Evolutionary conservation across 2,329 filamentous ascomycete species (phyloP).

Genomic region (Fusarium decemcellulare): DNA sequence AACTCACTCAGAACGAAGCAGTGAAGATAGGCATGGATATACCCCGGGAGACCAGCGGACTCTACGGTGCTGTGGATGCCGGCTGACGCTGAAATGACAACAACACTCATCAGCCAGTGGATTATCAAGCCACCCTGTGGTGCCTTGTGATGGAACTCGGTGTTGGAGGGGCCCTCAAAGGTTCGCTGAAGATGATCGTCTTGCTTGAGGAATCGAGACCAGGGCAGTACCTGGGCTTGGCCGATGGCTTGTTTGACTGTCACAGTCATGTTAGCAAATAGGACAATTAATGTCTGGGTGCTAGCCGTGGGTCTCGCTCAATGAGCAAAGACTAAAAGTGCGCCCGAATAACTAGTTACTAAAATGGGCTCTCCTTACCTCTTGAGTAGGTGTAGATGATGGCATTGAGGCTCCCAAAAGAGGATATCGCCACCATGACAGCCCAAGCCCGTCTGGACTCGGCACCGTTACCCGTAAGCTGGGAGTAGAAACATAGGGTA

Average conservation of each 20-base stretch:
- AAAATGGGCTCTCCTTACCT: not conserved
- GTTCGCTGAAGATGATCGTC: not conserved
- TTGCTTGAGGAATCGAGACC: constrained; percentile 8
- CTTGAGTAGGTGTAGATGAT: constrained; percentile 12
- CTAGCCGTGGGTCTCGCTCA: too few species aligned
- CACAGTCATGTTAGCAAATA: not conserved
- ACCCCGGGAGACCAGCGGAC: constrained; percentile 3
- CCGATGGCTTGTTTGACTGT: constrained; percentile 15
- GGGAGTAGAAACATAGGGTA: too few species aligned
- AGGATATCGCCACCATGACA: constrained; percentile 5
- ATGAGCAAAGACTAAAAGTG: too few species aligned
- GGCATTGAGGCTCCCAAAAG: constrained; percentile 10
- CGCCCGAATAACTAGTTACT: too few species aligned
- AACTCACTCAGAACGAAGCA: constrained; percentile 8
- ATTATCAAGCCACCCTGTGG: constrained; percentile 2
- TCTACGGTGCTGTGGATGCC: not conserved
- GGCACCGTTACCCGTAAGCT: not conserved
- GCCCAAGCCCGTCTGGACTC: not conserved
- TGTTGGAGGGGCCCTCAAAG: not conserved
- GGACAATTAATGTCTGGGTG: too few species aligned
- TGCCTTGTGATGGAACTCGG: not conserved
- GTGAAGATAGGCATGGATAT: constrained; percentile 9
- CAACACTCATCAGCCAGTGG: constrained; percentile 8
- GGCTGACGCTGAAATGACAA: not conserved
- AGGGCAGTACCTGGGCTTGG: not conserved